Evolutionary conservation across 495 filamentous ascomycete species (phyloP).

Genomic region (Lentithecium fluviatile): DNA sequence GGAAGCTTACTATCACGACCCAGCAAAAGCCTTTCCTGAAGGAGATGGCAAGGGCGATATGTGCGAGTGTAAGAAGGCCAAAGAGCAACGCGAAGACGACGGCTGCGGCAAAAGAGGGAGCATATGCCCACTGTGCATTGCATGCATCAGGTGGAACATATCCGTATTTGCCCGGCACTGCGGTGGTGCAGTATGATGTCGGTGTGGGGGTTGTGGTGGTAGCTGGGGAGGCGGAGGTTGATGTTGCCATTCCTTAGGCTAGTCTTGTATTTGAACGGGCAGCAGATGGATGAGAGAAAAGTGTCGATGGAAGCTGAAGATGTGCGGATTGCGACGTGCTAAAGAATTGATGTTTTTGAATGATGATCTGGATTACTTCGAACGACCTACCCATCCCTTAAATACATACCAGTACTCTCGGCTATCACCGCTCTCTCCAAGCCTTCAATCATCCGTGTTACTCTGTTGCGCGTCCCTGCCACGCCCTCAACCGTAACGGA

Average conservation of each 20-base stretch:
- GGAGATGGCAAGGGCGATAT: slow-evolving; percentile 22
- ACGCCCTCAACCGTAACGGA: neutral
- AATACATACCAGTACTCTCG: too few species aligned
- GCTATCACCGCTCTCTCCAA: too few species aligned
- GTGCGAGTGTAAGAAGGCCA: slow-evolving; percentile 31
- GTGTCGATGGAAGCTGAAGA: too few species aligned
- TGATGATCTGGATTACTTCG: too few species aligned
- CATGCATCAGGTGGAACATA: slow-evolving; percentile 33
- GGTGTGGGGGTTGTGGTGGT: slow-evolving; percentile 24
- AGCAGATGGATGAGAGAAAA: neutral
- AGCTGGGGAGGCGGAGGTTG: slow-evolving; percentile 10
- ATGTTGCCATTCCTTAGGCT: slow-evolving; percentile 5
- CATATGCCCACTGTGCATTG: slow-evolving; percentile 29
- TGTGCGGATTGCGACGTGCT: too few species aligned
- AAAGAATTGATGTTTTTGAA: too few species aligned
- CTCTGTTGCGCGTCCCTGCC: too few species aligned
- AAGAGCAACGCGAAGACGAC: slow-evolving; percentile 34
- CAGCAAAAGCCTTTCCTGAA: slow-evolving; percentile 44
- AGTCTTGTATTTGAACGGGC: too few species aligned
- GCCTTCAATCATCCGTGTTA: too few species aligned
- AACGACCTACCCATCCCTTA: too few species aligned
- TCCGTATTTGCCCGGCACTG: slow-evolving; percentile 32
- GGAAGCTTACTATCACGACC: slow-evolving; percentile 57
- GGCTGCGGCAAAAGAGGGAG: slow-evolving; percentile 26
- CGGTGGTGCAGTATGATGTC: slow-evolving; percentile 24